Percentiles rank a stretch among this genome's conserved stretches.
Evolutionary conservation across 495 filamentous ascomycete species (phyloP).

Genomic region (Pseudomonodictys pantanalensis): DNA sequence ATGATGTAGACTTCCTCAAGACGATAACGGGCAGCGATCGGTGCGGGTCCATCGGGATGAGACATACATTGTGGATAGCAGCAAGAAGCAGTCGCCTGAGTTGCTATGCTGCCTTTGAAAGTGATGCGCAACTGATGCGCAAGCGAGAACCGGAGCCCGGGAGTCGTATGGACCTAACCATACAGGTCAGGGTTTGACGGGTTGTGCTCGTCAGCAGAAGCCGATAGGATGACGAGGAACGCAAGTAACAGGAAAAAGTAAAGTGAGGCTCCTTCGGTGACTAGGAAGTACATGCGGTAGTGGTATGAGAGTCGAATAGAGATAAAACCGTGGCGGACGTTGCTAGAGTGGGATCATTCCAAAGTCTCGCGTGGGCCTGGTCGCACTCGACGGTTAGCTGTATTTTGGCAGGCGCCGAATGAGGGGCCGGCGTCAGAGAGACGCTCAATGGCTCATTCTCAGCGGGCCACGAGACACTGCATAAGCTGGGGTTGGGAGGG

Average conservation of each 20-base stretch:
- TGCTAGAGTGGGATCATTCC: conserved; percentile 12
- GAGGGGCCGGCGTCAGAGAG: conserved; percentile 10
- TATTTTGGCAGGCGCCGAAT: conserved; percentile 11
- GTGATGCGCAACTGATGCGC: conserved; percentile 3
- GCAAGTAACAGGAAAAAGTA: conserved; percentile 14
- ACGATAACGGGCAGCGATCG: conserved; percentile 4
- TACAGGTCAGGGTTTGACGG: conserved; percentile 9
- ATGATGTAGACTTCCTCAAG: conserved; percentile 22
- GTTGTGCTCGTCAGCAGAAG: conserved; percentile 15
- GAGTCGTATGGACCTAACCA: conserved; percentile 16
- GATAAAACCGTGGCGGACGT: conserved; percentile 12
- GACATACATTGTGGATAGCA: conserved; percentile 32
- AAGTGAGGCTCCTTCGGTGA: conserved; percentile 12
- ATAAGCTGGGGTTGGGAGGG: conserved; percentile 13
- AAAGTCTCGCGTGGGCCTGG: conserved; percentile 23
- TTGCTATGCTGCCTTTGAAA: conserved; percentile 10
- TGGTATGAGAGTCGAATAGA: conserved; percentile 19
- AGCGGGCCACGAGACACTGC: conserved; percentile 29
- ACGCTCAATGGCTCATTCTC: conserved; percentile 8
- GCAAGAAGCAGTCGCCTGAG: conserved; percentile 12
- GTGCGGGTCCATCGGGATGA: conserved; percentile 24
- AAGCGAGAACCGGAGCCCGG: conserved; percentile 14
- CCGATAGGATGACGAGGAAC: conserved; percentile 23
- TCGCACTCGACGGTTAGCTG: conserved; percentile 15
- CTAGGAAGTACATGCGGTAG: conserved; percentile 14